Conservation (phyloP, 805 yeast genomes). For the Cyberlindnera misumaiensis region DNA sequence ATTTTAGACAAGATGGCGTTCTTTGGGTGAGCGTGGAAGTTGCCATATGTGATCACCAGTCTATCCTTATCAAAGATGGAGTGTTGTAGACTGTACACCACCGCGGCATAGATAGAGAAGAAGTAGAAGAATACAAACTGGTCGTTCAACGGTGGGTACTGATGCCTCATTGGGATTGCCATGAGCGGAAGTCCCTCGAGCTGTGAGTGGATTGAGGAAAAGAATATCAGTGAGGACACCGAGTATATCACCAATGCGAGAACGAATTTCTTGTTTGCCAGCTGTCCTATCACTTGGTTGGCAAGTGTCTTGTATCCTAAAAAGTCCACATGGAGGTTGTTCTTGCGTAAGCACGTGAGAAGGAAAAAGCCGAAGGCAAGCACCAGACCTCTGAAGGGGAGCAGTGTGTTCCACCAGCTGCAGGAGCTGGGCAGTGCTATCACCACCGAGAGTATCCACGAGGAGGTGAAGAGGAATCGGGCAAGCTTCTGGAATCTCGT, state of each 20-base stretch:
- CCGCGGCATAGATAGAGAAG: slow-evolving; percentile 33
- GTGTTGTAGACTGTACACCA: slow-evolving; percentile 45
- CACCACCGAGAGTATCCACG: slow-evolving; percentile 23
- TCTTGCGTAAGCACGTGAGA: slow-evolving; percentile 33
- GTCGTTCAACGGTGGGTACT: slow-evolving; percentile 36
- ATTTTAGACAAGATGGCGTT: slow-evolving; percentile 22
- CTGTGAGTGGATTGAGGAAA: slow-evolving; percentile 17
- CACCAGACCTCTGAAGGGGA: slow-evolving; percentile 21
- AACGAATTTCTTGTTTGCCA: slow-evolving; percentile 19
- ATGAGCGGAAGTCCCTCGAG: slow-evolving; percentile 17
- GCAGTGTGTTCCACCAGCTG: slow-evolving; percentile 21
- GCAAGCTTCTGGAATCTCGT: slow-evolving; percentile 34
- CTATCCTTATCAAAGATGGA: slow-evolving; percentile 48
- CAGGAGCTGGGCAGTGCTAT: slow-evolving; percentile 19
- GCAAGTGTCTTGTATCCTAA: slow-evolving; percentile 27
- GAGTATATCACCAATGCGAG: slow-evolving; percentile 16
- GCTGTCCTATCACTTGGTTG: slow-evolving; percentile 21
- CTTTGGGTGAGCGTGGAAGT: slow-evolving; percentile 33
- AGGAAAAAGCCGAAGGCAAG: slow-evolving; percentile 26
- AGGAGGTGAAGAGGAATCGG: slow-evolving; percentile 26
- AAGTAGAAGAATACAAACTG: slow-evolving; percentile 45
- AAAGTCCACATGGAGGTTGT: slow-evolving; percentile 32
- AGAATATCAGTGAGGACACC: slow-evolving; percentile 22
- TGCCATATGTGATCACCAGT: slow-evolving; percentile 37
- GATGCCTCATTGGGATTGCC: slow-evolving; percentile 31